Conservation (phyloP, 176 grass and related monocot genomes). For the Alopecurus myosuroides region DNA sequence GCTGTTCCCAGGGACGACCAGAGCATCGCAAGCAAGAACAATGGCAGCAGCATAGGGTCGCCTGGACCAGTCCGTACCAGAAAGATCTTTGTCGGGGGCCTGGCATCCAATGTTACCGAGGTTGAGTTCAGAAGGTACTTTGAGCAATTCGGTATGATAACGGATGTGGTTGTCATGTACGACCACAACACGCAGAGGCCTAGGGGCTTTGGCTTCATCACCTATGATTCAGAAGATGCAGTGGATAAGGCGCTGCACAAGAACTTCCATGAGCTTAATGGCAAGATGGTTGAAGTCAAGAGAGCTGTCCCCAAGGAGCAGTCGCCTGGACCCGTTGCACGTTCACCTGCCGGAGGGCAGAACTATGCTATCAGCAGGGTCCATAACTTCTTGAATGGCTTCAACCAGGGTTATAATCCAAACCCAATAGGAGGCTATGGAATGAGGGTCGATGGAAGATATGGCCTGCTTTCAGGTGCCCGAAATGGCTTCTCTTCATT, state of each 20-base stretch:
- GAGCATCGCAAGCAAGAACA: constrained; percentile 66
- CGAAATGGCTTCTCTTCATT: constrained; percentile 72
- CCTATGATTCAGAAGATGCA: constrained; percentile 84
- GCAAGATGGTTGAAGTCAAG: constrained; percentile 98
- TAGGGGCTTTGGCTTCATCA: constrained; percentile 96
- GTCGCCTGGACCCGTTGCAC: constrained; percentile 67
- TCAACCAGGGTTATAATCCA: constrained; percentile 57
- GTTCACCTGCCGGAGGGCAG: constrained; percentile 59
- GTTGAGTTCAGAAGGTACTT: constrained; percentile 90
- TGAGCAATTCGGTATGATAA: constrained; percentile 84
- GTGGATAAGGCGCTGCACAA: constrained; percentile 81
- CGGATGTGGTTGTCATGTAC: constrained; percentile 95
- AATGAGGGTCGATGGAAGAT: constrained; percentile 77
- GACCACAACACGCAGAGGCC: constrained; percentile 94
- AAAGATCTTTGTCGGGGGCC: constrained; percentile 95
- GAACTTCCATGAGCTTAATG: constrained; percentile 91
- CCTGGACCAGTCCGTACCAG: constrained; percentile 69
- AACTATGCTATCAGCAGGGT: constrained; percentile 58
- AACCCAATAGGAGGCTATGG: constrained; percentile 71
- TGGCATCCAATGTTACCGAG: constrained; percentile 79
- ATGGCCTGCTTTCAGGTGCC: constrained; percentile 55
- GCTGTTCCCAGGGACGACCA: constrained; percentile 91
- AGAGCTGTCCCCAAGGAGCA: constrained; percentile 91
- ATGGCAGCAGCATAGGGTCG: constrained; percentile 53
- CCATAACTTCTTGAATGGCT: constrained; percentile 75